These are phyloP conservation scores for Apophysomyces ossiformis DNA, from an alignment of 371 early-diverging fungal species.

Conservation along the genomic window DNA sequence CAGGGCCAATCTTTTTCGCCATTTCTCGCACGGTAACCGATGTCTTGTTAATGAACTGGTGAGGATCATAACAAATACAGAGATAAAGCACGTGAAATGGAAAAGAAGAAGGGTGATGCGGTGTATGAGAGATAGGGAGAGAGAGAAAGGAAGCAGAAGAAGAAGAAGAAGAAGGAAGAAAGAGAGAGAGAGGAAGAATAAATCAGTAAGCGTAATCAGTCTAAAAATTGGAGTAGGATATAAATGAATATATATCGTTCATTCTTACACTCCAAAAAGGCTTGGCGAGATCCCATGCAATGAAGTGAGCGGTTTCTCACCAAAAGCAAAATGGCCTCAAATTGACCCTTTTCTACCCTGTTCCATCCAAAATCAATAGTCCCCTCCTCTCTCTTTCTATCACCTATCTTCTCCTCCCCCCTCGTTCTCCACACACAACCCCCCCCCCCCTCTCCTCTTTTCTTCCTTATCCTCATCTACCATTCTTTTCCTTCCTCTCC, in stretches of 20 bases:
- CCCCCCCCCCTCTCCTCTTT: background rate
- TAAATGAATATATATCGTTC: slow-evolving; percentile 5
- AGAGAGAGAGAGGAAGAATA: slow-evolving; percentile 6
- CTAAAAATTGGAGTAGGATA: background rate
- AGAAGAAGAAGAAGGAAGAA: slow-evolving; percentile 15
- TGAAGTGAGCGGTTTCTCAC: slow-evolving; percentile 38
- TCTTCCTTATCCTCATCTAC: background rate
- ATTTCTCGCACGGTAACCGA: slow-evolving; percentile 12
- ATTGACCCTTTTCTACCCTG: slow-evolving; percentile 6
- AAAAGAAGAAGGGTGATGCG: slow-evolving; percentile 1
- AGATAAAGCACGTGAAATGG: slow-evolving; percentile 10
- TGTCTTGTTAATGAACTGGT: slow-evolving; percentile 15
- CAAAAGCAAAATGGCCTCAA: slow-evolving; percentile 41
- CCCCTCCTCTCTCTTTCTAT: background rate
- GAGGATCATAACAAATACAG: slow-evolving; percentile 11
- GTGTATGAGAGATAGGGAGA: slow-evolving; percentile 4
- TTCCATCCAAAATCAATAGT: background rate
- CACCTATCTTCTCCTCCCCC: background rate
- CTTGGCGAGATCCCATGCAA: slow-evolving; percentile 20
- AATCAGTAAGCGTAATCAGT: background rate
- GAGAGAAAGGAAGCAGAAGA: slow-evolving; percentile 2
- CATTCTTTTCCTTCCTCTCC: background rate
- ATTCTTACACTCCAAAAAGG: background rate
- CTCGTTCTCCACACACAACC: background rate
- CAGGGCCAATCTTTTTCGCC: slow-evolving; percentile 17